Evolutionary conservation across 768 basidiomycete species (phyloP), one percentile per base, ranked within the genome.

Genomic region (Cystofilobasidium macerans): DNA sequence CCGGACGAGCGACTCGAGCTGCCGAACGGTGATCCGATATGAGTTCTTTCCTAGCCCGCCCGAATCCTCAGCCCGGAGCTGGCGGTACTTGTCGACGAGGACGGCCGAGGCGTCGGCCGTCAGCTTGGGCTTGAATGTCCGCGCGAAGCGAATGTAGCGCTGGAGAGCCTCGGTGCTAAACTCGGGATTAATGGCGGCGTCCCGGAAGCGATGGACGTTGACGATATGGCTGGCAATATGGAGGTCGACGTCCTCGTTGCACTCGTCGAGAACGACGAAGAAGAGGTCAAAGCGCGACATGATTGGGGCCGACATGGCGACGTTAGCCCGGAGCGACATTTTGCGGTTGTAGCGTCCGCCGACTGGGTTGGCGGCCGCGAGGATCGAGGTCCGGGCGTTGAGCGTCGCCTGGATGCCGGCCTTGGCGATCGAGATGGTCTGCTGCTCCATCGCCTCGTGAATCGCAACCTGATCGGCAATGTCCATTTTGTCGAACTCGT

Each of bases 401-500:
- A 99, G 82, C 0, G 95, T 99, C 0, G 95, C 94, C 72, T 98
- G 94, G 70, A 99, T 99, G 64, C 95, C 95, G 2, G 95, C 95
- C 76, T 99, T 99, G 47, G 95, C 95, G 69, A 98, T 97, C 33
- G 92, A 95, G 71, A 98, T 97, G 0, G 94, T 98, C 78, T 97
- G 93, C 78, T 98, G 94, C 85, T 98, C 94, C 94, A 98, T 98
- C 11, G 94, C 94, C 81, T 98, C 94, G 81, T 99, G 95, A 72
- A 99, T 98, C 40, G 95, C 95, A 48, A 98, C 91, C 76, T 98
- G 95, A 76, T 98, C 95, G 0, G 89, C 86, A 61, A 97, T 85
- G 75, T 98, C 94, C 95, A 99, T 99, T 78, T 99, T 99, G 82
- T 99, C 95, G 73, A 99, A 99, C 77, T 98, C 95, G 78, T 99